These are phyloP conservation scores for Dactylellina drechsleri DNA, from an alignment of 2,329 filamentous ascomycete genomes.

Conservation along the genomic window DNA sequence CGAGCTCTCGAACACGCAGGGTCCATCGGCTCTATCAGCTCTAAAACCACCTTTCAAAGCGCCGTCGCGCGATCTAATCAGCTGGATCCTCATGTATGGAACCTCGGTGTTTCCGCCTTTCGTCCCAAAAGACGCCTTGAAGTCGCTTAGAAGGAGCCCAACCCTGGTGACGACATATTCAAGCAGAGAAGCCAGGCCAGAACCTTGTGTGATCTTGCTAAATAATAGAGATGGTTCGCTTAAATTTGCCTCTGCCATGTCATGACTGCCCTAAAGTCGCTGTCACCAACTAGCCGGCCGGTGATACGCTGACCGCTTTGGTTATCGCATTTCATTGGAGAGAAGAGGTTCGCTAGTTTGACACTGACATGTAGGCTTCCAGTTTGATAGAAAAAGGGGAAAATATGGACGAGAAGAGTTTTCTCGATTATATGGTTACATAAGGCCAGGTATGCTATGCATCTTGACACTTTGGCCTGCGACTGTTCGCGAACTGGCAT, in stretches of 20 bases:
- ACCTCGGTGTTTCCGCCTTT: slow-evolving; percentile 25
- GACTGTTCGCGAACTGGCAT: no score
- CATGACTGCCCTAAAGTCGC: slow-evolving; percentile 6
- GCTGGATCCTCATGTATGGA: slow-evolving; percentile 29
- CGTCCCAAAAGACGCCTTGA: slow-evolving; percentile 24
- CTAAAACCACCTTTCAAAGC: slow-evolving; percentile 12
- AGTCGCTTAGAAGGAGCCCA: slow-evolving; percentile 11
- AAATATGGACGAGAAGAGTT: no score
- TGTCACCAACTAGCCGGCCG: slow-evolving; percentile 6
- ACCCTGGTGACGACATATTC: slow-evolving; percentile 27
- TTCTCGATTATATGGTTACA: no score
- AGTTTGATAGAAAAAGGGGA: no score
- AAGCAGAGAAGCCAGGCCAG: not conserved
- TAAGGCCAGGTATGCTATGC: no score
- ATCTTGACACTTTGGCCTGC: no score
- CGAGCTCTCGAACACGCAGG: not conserved
- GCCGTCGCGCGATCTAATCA: slow-evolving; percentile 23
- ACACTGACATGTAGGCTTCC: no score
- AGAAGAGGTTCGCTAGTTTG: not conserved
- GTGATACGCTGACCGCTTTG: not conserved
- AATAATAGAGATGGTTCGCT: slow-evolving; percentile 18
- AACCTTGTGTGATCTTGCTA: not conserved
- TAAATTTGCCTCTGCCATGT: not conserved
- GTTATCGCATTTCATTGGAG: slow-evolving; percentile 1
- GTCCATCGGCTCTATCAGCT: slow-evolving; percentile 24